Percentiles rank a stretch among this genome's conserved stretches.
These are phyloP conservation scores for Cytospora piceae DNA, from an alignment of 2,329 filamentous ascomycete species.

Conservation along the genomic window DNA sequence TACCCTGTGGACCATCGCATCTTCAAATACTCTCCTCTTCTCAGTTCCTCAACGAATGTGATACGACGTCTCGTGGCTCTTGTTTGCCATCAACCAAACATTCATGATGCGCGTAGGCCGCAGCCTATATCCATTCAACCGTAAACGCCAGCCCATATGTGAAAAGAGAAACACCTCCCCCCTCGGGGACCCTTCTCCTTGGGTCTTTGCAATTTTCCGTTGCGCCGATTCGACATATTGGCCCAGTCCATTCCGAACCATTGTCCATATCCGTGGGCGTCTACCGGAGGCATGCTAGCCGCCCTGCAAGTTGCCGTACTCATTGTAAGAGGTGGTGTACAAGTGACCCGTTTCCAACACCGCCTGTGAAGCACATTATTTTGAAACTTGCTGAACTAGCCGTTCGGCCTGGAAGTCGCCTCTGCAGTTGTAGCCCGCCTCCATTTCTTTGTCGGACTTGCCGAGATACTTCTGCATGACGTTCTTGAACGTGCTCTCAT, in stretches of 20 bases:
- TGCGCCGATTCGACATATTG: conserved; percentile 23
- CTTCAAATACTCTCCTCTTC: neutral
- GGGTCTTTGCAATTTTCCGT: conserved; percentile 24
- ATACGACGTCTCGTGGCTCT: conserved; percentile 9
- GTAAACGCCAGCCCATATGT: conserved; percentile 23
- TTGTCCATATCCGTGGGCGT: conserved; percentile 10
- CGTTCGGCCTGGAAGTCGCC: neutral
- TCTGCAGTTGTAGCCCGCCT: conserved; percentile 13
- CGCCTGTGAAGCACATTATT: neutral
- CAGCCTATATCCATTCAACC: conserved; percentile 14
- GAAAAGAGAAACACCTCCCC: conserved; percentile 11
- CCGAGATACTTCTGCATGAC: conserved; percentile 70
- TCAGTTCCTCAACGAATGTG: conserved; percentile 18
- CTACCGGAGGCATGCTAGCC: conserved; percentile 12
- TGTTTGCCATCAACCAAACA: conserved; percentile 16
- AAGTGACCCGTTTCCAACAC: neutral
- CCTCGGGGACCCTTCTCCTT: conserved; percentile 16
- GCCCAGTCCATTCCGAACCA: conserved; percentile 9
- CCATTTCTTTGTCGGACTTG: conserved; percentile 35
- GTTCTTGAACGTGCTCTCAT: conserved; percentile 83
- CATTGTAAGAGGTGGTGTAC: neutral
- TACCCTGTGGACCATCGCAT: neutral
- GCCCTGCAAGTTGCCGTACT: neutral
- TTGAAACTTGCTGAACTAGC: neutral
- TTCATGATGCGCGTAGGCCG: conserved; percentile 6